A percentile compares a stretch with the other conserved stretches of the same genome.
These are phyloP conservation scores for Schizonepeta tenuifolia DNA, from an alignment of 257 asterid genomes.

Conservation along the genomic window DNA sequence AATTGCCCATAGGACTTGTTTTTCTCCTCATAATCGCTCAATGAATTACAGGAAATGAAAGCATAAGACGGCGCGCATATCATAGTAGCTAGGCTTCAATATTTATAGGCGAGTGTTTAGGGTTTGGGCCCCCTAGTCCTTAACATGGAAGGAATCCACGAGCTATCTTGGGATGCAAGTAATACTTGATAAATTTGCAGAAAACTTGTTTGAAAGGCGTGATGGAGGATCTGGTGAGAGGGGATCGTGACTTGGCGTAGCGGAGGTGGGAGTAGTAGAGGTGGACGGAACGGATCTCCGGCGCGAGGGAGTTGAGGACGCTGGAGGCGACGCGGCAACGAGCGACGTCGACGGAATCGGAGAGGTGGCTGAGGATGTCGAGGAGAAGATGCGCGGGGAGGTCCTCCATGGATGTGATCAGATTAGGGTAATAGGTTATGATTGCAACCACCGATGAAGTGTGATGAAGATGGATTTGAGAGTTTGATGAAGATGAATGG, in stretches of 20 bases:
- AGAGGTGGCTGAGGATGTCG: slow-evolving; percentile 68
- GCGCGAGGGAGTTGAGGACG: slow-evolving; percentile 55
- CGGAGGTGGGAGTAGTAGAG: slow-evolving; percentile 69
- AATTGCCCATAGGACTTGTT: too few relatives aligned
- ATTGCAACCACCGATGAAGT: neutral
- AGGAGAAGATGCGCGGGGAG: slow-evolving; percentile 66
- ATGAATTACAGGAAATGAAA: too few relatives aligned
- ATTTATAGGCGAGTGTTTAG: too few relatives aligned
- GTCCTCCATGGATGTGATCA: slow-evolving; percentile 55
- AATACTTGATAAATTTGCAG: slow-evolving; percentile 46
- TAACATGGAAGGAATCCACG: too few relatives aligned
- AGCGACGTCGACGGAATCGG: slow-evolving; percentile 64
- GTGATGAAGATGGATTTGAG: too few relatives aligned
- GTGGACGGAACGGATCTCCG: slow-evolving; percentile 58
- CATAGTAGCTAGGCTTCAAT: too few relatives aligned
- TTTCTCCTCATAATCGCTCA: too few relatives aligned
- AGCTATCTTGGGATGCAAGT: too few relatives aligned
- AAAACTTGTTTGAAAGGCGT: slow-evolving; percentile 70
- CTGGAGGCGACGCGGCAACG: slow-evolving; percentile 71
- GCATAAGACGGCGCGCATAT: too few relatives aligned
- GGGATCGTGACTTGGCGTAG: slow-evolving; percentile 66
- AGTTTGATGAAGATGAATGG: too few relatives aligned
- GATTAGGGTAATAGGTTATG: neutral
- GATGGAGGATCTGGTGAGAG: slow-evolving; percentile 46
- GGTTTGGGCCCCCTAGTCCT: too few relatives aligned